These are phyloP conservation scores for Pulveroboletus sp. DNA, from an alignment of 768 basidiomycete genomes.

Conservation along the genomic window DNA sequence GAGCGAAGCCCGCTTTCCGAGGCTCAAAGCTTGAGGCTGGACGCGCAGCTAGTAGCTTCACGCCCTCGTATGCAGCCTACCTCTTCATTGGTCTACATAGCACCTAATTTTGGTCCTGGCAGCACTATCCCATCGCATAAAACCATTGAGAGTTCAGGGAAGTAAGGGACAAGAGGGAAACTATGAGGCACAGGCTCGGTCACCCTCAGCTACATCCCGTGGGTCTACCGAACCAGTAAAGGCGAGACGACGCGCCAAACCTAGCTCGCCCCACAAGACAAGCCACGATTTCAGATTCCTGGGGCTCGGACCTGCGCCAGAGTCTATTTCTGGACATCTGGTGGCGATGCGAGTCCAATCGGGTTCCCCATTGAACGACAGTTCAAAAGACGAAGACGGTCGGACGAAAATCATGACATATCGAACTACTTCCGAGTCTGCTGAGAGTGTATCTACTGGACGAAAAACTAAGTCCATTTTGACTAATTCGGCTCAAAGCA, in stretches of 20 bases:
- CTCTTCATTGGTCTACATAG: not conserved
- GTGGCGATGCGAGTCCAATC: slow-evolving; percentile 20
- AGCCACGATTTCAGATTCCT: slow-evolving; percentile 7
- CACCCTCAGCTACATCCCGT: slow-evolving; percentile 6
- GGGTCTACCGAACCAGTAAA: slow-evolving; percentile 1
- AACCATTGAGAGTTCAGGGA: slow-evolving; percentile 12
- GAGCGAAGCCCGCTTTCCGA: slow-evolving; percentile 23
- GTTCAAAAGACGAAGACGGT: not conserved
- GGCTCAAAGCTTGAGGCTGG: slow-evolving; percentile 14
- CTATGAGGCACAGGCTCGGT: not conserved
- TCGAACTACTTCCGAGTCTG: slow-evolving; percentile 20
- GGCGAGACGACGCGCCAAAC: slow-evolving; percentile 11
- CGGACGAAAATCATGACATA: slow-evolving; percentile 4
- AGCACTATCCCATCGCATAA: slow-evolving; percentile 8
- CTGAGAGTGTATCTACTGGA: slow-evolving; percentile 1
- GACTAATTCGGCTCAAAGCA: slow-evolving; percentile 1
- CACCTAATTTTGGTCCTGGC: slow-evolving; percentile 8
- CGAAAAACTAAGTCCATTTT: slow-evolving; percentile 2
- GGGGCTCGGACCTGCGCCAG: slow-evolving; percentile 18
- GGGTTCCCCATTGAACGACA: slow-evolving; percentile 5
- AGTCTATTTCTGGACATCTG: slow-evolving; percentile 28
- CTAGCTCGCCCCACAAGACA: slow-evolving; percentile 9
- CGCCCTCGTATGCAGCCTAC: slow-evolving; percentile 19
- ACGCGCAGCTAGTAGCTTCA: slow-evolving; percentile 6
- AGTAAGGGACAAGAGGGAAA: slow-evolving; percentile 8